Base-by-base conservation (phyloP, 345 rosid genomes). In the Draba incana region DNA sequence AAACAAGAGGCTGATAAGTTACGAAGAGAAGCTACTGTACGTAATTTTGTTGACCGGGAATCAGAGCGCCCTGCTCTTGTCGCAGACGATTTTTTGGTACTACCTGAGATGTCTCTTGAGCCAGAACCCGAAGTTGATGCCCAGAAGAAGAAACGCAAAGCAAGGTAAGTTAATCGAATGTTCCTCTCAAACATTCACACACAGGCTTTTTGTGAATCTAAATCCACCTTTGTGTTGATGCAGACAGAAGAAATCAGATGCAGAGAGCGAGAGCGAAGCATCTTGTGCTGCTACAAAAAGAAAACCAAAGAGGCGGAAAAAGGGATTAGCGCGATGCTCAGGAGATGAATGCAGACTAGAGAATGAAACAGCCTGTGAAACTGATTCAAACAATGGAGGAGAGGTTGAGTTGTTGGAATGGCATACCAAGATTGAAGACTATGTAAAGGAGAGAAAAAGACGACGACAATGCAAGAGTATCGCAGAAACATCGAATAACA, bases 21-120 rank as follows among this genome's bases (percentile, higher is more conserved):
- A 20, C 84, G 75, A 35, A 86, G 70, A 66, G 75, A 77, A 46
- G 83, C 85, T 50, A 69, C 81, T 54, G 81, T 84, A 43, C 56
- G 90, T 52, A 94, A 94, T 81, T 94, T 91, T 76, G 99, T 94
- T 13, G 99, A 94, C 68, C 77, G 93, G 42, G 95, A 89, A 68
- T 72, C 83, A 10, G 95, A 91, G 68, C 91, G 98, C 25, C 96
- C 98, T 45, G 80, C 85, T 47, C 83, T 86, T 53, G 79, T 82
- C 69, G 80, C 84, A 42, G 70, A 68, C 35, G 85, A 88, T 80
- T 84, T 88, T 53, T 50, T 84, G 68, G 77, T 84, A 14, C 46
- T 64, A 52, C 81, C 79, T 8, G 56, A 57, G 58, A 61, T 64
- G 46, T 28, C 66, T 61, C 48, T 74, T 13, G 70, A 33, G 48